Conservation (phyloP, 306 rosid species). For the Erythrophleum fordii region DNA sequence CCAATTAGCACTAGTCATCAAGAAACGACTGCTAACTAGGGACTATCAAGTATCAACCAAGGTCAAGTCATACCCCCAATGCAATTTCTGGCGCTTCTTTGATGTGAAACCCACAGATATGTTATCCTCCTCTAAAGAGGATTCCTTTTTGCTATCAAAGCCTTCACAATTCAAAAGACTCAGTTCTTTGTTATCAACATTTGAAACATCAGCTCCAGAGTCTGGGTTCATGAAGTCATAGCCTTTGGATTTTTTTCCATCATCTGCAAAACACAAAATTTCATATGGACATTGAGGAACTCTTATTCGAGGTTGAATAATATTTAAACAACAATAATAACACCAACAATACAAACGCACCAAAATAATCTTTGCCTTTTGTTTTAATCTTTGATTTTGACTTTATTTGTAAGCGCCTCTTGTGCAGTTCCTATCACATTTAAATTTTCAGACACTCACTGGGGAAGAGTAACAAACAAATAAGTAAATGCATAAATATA, state of each 20-base stretch:
- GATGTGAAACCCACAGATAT: conserved; percentile 22
- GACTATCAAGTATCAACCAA: conserved; percentile 1
- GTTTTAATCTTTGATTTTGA: conserved; percentile 61
- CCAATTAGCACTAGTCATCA: neutral
- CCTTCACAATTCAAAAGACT: conserved; percentile 28
- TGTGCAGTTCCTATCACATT: conserved; percentile 67
- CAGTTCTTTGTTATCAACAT: conserved; percentile 36
- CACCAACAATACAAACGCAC: neutral
- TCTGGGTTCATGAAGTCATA: conserved; percentile 22
- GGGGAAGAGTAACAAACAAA: neutral
- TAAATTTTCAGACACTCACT: neutral
- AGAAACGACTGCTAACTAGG: neutral
- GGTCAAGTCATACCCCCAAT: conserved; percentile 73
- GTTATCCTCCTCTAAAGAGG: conserved; percentile 35
- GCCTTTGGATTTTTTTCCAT: conserved; percentile 36
- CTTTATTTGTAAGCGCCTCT: conserved; percentile 71
- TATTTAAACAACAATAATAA: neutral
- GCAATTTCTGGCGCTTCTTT: conserved; percentile 65
- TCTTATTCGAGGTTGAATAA: neutral
- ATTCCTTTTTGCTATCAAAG: conserved; percentile 31
- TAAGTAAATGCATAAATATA: neutral
- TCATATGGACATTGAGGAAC: neutral
- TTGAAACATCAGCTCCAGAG: conserved; percentile 39
- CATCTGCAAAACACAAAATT: conserved; percentile 39
- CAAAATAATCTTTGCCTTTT: conserved; percentile 56